Conservation (phyloP, 2,329 filamentous ascomycete species). For the Aspergillus amoenus region DNA sequence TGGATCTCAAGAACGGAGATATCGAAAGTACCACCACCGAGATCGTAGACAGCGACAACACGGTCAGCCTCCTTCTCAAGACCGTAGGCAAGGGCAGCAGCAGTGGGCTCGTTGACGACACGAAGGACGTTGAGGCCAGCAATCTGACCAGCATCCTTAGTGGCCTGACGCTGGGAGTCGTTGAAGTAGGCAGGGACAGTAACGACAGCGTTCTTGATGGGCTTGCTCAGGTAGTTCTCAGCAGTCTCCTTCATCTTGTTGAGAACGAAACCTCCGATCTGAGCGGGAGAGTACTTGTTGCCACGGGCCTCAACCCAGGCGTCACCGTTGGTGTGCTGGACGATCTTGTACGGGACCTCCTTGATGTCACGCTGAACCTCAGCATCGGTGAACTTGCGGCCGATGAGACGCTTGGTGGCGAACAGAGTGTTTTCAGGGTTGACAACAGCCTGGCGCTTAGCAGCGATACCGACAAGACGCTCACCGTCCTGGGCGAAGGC, state of each 20-base stretch:
- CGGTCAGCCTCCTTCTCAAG: slow-evolving; percentile 91
- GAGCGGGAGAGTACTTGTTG: slow-evolving; percentile 96
- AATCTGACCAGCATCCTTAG: slow-evolving; percentile 97
- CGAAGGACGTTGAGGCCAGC: slow-evolving; percentile 93
- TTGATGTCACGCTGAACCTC: slow-evolving; percentile 97
- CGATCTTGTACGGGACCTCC: slow-evolving; percentile 98
- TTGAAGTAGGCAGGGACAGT: slow-evolving; percentile 99
- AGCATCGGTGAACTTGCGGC: slow-evolving; percentile 89
- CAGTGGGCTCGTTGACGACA: slow-evolving; percentile 97
- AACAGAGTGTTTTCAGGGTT: slow-evolving; percentile 99
- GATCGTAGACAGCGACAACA: slow-evolving; percentile 92
- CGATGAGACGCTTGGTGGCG: slow-evolving; percentile 97
- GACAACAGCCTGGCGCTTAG: slow-evolving; percentile 96
- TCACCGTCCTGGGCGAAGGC: slow-evolving; percentile 95
- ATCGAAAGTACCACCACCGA: slow-evolving; percentile 98
- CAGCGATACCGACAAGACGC: slow-evolving; percentile 92
- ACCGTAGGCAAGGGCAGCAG: slow-evolving; percentile 92
- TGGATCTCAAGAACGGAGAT: slow-evolving; percentile 97
- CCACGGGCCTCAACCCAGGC: slow-evolving; percentile 92
- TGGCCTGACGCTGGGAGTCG: slow-evolving; percentile 95
- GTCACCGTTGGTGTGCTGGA: slow-evolving; percentile 94
- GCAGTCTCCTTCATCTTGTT: slow-evolving; percentile 99
- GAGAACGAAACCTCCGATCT: slow-evolving; percentile 93
- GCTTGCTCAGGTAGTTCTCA: slow-evolving; percentile 86
- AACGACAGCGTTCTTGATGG: slow-evolving; percentile 92